A percentile compares a stretch with the other conserved stretches of the same genome.
phyloP scores from a whole-genome alignment of 495 filamentous ascomycete species.

The Niebla homalea region DNA sequence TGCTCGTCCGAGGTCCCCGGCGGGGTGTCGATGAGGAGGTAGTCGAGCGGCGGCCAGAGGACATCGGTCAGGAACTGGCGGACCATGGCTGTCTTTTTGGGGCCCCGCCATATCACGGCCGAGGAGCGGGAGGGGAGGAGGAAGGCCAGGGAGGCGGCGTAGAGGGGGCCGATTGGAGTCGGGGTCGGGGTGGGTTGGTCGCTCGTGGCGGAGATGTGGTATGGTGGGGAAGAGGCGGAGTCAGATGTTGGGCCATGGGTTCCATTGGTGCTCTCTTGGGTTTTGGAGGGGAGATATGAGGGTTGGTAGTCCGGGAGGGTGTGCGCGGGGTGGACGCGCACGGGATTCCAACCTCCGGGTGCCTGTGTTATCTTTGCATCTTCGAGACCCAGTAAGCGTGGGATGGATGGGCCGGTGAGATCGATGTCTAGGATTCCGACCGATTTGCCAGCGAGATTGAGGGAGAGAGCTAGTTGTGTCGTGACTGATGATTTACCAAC shows the following conservation, averaged over 20 bases:
- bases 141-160: conserved; percentile 90
- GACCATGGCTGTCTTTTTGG: conserved; percentile 99
- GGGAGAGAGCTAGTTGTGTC: conserved; percentile 82
- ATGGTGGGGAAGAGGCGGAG: conserved; percentile 10
- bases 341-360: conserved; percentile 79
- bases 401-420: conserved; percentile 90
- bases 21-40: conserved; percentile 87
- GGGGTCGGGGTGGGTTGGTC: conserved; percentile 4
- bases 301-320: conserved; percentile 9
- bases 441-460: conserved; percentile 67
- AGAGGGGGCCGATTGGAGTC: conserved; percentile 45
- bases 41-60: conserved; percentile 75
- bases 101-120: conserved; percentile 92
- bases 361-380: conserved; percentile 80
- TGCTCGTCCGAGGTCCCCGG: conserved; percentile 96
- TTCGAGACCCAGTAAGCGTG: conserved; percentile 83
- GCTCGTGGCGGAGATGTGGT: conserved; percentile 12
- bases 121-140: conserved; percentile 70
- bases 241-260: conserved; percentile 12
- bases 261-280: conserved; percentile 9
- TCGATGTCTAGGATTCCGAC: conserved; percentile 96
- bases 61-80: conserved; percentile 88
- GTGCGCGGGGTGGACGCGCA: conserved; percentile 53
- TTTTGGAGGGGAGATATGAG: not conserved
- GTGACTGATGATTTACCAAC: conserved; percentile 97